phyloP scores from a whole-genome alignment of 805 yeast species.

The Ogataea corticis region DNA sequence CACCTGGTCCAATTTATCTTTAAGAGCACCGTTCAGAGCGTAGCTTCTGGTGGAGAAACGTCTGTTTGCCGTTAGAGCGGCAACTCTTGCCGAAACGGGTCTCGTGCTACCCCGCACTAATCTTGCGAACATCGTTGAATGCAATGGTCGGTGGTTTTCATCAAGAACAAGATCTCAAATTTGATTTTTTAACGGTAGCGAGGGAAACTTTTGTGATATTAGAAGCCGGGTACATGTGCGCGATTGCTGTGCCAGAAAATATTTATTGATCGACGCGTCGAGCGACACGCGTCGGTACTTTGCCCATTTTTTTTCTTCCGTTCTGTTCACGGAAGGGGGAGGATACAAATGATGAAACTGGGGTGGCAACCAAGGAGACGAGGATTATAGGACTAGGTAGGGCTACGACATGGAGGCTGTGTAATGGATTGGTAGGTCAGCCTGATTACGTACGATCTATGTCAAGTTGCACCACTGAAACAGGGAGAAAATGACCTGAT shows the following conservation, averaged over 20 bases:
- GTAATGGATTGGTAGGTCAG: too few species aligned
- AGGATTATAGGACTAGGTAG: too few species aligned
- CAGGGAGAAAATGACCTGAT: too few species aligned
- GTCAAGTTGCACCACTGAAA: too few species aligned
- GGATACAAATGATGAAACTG: too few species aligned
- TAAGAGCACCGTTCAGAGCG: conserved; percentile 4
- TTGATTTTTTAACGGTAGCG: too few species aligned
- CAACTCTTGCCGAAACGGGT: neutral
- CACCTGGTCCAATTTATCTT: conserved; percentile 12
- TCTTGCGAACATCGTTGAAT: conserved; percentile 1
- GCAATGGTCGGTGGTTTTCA: neutral
- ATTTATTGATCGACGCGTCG: conserved; percentile 2
- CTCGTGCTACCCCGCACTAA: conserved; percentile 1
- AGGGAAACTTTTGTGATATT: too few species aligned
- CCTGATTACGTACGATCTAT: too few species aligned
- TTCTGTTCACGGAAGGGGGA: neutral
- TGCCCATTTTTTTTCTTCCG: neutral
- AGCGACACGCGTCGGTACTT: neutral
- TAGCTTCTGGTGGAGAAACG: conserved; percentile 10
- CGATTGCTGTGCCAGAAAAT: neutral
- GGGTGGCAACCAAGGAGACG: too few species aligned
- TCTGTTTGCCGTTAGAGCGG: conserved; percentile 2
- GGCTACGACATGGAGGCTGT: too few species aligned
- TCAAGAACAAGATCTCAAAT: neutral
- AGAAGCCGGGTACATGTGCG: neutral